These are phyloP conservation scores for Parathielavia hyrcaniae DNA, from an alignment of 495 filamentous ascomycete genomes.

Conservation along the genomic window DNA sequence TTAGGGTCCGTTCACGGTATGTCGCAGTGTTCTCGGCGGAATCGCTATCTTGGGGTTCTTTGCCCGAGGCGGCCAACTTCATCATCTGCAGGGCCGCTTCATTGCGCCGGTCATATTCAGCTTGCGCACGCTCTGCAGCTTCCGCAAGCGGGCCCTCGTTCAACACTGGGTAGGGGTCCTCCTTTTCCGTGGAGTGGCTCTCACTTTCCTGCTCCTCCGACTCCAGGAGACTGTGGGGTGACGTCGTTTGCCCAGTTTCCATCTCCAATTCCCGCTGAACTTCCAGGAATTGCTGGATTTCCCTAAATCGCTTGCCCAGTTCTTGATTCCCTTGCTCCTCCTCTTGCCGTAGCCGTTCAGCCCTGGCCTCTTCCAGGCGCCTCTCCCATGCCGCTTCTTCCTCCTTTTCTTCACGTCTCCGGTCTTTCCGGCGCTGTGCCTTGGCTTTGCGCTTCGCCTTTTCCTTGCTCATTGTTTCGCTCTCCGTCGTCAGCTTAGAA, in stretches of 20 bases:
- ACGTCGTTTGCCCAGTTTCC: no score
- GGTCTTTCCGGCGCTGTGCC: conserved; percentile 12
- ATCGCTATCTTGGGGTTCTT: background rate
- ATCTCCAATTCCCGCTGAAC: no score
- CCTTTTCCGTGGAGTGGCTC: background rate
- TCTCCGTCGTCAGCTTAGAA: background rate
- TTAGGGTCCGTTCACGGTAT: background rate
- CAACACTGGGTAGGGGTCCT: background rate
- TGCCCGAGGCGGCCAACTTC: background rate
- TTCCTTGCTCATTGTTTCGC: conserved; percentile 4
- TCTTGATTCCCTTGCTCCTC: background rate
- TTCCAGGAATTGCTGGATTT: background rate
- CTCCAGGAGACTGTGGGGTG: no score
- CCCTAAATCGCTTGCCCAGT: background rate
- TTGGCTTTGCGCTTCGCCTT: conserved; percentile 10
- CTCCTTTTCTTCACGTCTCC: conserved; percentile 2
- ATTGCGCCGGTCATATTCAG: background rate
- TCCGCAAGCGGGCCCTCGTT: background rate
- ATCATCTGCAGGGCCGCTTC: no score
- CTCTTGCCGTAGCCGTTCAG: background rate
- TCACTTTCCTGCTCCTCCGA: no score
- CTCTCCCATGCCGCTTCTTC: conserved; percentile 1
- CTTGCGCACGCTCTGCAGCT: background rate
- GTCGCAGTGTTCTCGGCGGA: background rate
- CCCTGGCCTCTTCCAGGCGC: background rate